phyloP scores from a whole-genome alignment of 139 green algal genomes.

The Medakamo hakoo region DNA sequence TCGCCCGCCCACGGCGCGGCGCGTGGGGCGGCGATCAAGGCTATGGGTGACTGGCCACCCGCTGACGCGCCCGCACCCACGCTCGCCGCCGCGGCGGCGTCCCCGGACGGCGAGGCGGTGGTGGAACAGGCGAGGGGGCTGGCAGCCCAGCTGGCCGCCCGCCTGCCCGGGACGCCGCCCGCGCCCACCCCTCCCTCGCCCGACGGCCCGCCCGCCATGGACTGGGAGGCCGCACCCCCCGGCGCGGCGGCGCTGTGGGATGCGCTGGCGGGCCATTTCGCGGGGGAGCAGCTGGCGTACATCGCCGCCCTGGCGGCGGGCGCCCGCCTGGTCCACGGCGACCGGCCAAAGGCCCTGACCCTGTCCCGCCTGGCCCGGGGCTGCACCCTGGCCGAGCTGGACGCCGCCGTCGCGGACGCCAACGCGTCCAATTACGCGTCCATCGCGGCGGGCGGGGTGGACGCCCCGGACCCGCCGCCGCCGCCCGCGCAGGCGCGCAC shows the following conservation, averaged over 20 bases:
- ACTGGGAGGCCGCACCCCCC: neutral
- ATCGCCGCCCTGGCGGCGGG: conserved; percentile 41
- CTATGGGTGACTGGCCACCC: too few species aligned
- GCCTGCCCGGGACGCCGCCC: too few species aligned
- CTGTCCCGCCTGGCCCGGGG: neutral
- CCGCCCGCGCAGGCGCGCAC: too few species aligned
- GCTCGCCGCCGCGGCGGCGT: neutral
- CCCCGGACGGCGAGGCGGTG: neutral
- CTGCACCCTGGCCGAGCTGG: neutral
- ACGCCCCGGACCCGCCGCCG: neutral
- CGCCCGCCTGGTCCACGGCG: conserved; percentile 44
- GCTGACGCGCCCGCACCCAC: too few species aligned
- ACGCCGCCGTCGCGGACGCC: neutral
- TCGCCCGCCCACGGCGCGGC: conserved; percentile 32
- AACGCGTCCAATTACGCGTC: neutral
- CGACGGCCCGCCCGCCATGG: too few species aligned
- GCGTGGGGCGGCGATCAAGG: conserved; percentile 22
- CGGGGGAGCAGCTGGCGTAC: conserved; percentile 56
- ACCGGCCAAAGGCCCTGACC: conserved; percentile 39
- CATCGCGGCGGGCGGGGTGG: neutral
- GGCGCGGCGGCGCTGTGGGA: neutral
- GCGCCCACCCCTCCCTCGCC: too few species aligned
- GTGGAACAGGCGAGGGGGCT: neutral
- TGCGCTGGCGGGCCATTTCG: conserved; percentile 5
- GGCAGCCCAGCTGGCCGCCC: conserved; percentile 3